Base-by-base conservation (phyloP, 2,329 filamentous ascomycete species). In the Sarocladiaceae sp. region DNA sequence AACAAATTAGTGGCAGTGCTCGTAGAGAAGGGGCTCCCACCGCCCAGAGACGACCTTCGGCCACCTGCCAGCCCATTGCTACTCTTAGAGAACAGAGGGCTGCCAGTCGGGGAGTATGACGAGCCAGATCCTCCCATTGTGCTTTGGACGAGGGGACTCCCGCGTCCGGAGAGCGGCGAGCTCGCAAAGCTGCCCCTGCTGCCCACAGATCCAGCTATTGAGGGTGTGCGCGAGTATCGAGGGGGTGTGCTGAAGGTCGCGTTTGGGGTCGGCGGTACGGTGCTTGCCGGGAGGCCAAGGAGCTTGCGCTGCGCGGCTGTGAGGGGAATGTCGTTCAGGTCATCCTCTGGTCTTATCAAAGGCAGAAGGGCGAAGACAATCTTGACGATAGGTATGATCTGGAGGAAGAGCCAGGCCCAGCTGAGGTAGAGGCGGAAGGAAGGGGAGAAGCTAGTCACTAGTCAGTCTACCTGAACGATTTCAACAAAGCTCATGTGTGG, bases 281-380 rank as follows among this genome's bases (percentile, higher is more conserved):
- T 72, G 47, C 74, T 78, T 3, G 88, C 83, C 31, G 83, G 77
- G 3, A 98, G 78, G 39, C 89, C 90, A 43, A 98, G 79, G 12
- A 95, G 76, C 51, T 82, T 76, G 49, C 91, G 85, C 69, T 97
- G 93, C 33, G 61, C 58, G 23, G 58, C 50, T 10, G 91, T 96
- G 52, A 98, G 76, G 49, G 91, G 82, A 42, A 98, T 95, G 62
- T 98, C 93, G 62, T 82, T 72, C 50, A 96, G 76, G 50, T 89
- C 77, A 62, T 97, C 93, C 53, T 73, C 74, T 33, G 76, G 73
- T 50, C 82, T 78, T 55, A 88, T 65, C 11, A 95, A 74, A 2
- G 91, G 93, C 35, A 80, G 69, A 46, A 87, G 68, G 29, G 88
- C 85, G 45, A 82, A 56, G 50, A 69, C 59, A 44, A 95, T 85